Evolutionary conservation across 2,329 filamentous ascomycete species (phyloP), one percentile per base, ranked within the genome.

Genomic region (Dactylellina cionopaga): DNA sequence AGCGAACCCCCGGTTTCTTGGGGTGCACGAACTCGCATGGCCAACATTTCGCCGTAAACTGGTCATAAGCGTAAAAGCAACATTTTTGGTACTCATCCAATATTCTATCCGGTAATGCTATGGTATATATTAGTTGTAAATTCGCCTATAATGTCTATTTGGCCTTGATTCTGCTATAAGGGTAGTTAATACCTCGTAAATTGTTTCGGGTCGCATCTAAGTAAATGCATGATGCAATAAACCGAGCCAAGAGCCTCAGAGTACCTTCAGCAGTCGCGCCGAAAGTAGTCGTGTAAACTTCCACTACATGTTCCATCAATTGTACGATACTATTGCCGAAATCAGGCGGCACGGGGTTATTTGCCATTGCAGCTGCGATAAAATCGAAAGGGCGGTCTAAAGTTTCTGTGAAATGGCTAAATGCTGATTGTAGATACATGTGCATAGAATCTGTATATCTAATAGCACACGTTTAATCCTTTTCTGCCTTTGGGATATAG

Each of bases 141-240:
- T 35, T 35, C 31, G 6, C 31, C 31, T 6, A 35, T 6, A 35
- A 13, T 13, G n/a, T n/a, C n/a, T n/a, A n/a, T n/a, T n/a, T n/a
- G n/a, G n/a, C n/a, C n/a, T n/a, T n/a, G n/a, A n/a, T n/a, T n/a
- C n/a, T n/a, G 13, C 6, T 35, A 35, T 35, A 35, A 35, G 13
- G 6, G 31, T 6, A 35, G 13, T 6, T 13, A 6, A 35, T 35
- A 56, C 11, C 49, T 52, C 60, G 78, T 77, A 79, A 75, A 65
- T 76, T 33, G 75, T 78, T 19, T 76, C 77, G 49, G 81, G 80
- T 46, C 82, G 78, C 5, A 79, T 85, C 83, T 1, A 85, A 77
- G 76, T 85, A 79, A 10, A 85, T 82, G 66, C 84, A 84, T 0
- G 83, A 85, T 5, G 83, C 83, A 15, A 85, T 80, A 81, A 85